phyloP scores from a whole-genome alignment of 139 green algal species.

The Tetradesmus obliquus region DNA sequence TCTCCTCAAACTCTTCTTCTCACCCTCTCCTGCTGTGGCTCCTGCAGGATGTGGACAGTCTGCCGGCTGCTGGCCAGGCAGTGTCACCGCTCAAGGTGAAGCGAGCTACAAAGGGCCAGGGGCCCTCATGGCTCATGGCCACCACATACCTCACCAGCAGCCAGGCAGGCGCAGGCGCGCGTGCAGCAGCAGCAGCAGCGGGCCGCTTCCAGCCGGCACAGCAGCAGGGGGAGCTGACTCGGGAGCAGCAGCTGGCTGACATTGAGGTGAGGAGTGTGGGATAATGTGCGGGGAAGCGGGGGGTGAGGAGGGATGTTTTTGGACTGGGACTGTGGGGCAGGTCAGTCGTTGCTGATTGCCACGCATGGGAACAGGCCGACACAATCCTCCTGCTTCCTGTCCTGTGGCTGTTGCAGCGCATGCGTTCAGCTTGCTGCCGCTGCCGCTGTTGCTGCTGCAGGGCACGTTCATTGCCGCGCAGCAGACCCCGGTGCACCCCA shows the following conservation, averaged over 20 bases:
- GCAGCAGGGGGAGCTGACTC: constrained; percentile 12
- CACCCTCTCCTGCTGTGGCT: too few relatives aligned
- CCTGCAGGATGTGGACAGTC: constrained; percentile 24
- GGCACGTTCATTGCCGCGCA: constrained; percentile 67
- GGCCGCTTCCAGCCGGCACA: neutral
- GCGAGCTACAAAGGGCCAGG: constrained; percentile 20
- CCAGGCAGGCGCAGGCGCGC: neutral
- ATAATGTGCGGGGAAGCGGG: neutral
- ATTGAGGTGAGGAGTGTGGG: constrained; percentile 54
- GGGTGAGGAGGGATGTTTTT: neutral
- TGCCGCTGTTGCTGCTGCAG: constrained; percentile 41
- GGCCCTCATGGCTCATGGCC: constrained; percentile 76
- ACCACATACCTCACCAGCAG: constrained; percentile 77
- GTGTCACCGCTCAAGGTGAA: constrained; percentile 37
- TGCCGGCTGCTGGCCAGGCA: neutral
- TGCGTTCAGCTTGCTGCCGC: neutral
- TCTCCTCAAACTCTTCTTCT: too few relatives aligned
- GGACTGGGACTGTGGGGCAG: neutral
- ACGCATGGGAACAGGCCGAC: too few relatives aligned
- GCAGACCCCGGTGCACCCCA: constrained; percentile 53
- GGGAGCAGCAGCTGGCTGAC: constrained; percentile 49
- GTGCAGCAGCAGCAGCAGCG: neutral
- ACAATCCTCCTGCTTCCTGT: neutral
- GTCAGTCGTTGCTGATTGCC: neutral
- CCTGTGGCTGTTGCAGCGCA: neutral